Evolutionary conservation across 768 basidiomycete genomes (phyloP), one percentile per base, ranked within the genome.

Genomic region (Amylocystis lapponica): DNA sequence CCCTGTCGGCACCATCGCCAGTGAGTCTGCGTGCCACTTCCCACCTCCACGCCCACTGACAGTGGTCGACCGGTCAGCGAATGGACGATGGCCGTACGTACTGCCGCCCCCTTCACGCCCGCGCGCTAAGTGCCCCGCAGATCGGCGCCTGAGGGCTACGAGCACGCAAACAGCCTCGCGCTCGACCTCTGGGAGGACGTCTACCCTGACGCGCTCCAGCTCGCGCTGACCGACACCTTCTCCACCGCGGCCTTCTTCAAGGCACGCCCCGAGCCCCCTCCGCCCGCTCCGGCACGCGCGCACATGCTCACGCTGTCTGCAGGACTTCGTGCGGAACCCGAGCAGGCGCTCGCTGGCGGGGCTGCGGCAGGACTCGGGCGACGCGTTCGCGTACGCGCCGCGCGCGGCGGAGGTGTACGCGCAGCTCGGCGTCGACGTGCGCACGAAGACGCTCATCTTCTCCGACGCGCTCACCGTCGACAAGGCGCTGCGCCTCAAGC

Each of bases 221-320:
- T 90, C 45, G 91, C 93, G 16, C 68, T 97, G 26, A 96, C 96
- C 12, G 96, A 99, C 65, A 99, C 96, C 0, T 98, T 96, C 64
- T 87, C 93, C 5, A 89, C 87, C 2, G 65, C 76, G 25, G 81
- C 77, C 0, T 98, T 97, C 66, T 93, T 91, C 70, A 74, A 78
- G 66, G 92, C 77, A 58, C 20, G 54, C 32, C 6, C 11, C 12
- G 13, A 9, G 22, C 23, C 34, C 16, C 37, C 22, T 34, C 13
- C 1, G 1, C 9, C 7, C 21, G n/a, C n/a, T n/a, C n/a, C n/a
- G n/a, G n/a, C n/a, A 6, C 25, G 16, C 22, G 16, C 7, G 13
- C 26, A n/a, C n/a, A 17, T 11, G 2, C 30, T 12, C 21, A n/a
- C 17, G 10, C n/a, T 27, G 20, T 21, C 5, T 19, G 8, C 47